Conservation (phyloP, 2,329 filamentous ascomycete species). For the Colletotrichum cereale region DNA sequence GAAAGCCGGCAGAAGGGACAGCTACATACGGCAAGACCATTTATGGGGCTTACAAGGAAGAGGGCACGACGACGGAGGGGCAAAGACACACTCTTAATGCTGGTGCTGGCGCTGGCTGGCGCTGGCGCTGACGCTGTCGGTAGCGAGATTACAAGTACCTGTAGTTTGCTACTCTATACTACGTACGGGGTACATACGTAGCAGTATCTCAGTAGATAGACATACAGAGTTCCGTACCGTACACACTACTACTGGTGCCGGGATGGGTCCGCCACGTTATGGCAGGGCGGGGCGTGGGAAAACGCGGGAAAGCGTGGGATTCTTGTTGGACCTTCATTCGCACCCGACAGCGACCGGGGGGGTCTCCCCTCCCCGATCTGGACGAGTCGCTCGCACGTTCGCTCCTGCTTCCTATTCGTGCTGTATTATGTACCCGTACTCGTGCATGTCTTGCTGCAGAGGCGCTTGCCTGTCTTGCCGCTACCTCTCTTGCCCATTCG, state of each 20-base stretch:
- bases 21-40: constrained; percentile 33
- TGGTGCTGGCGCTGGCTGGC: background rate
- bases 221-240: too few relatives aligned
- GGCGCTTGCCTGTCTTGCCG: too few relatives aligned
- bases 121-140: background rate
- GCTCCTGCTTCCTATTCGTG: background rate
- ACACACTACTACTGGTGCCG: background rate
- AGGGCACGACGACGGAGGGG: constrained; percentile 20
- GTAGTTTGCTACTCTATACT: too few relatives aligned
- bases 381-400: constrained; percentile 1
- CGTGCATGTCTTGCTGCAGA: too few relatives aligned
- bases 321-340: constrained; percentile 10
- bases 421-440: too few relatives aligned
- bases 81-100: background rate
- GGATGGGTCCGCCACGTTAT: constrained; percentile 12
- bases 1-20: constrained; percentile 34
- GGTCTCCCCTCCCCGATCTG: background rate
- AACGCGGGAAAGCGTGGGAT: background rate
- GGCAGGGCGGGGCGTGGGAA: background rate
- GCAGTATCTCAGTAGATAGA: too few relatives aligned
- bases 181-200: too few relatives aligned
- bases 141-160: background rate
- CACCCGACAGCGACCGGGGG: constrained; percentile 30
- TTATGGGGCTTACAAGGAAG: constrained; percentile 36
- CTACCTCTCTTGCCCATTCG: too few relatives aligned